Base-by-base conservation (phyloP, 148 eudicot species). In the Fagopyrum tataricum region DNA sequence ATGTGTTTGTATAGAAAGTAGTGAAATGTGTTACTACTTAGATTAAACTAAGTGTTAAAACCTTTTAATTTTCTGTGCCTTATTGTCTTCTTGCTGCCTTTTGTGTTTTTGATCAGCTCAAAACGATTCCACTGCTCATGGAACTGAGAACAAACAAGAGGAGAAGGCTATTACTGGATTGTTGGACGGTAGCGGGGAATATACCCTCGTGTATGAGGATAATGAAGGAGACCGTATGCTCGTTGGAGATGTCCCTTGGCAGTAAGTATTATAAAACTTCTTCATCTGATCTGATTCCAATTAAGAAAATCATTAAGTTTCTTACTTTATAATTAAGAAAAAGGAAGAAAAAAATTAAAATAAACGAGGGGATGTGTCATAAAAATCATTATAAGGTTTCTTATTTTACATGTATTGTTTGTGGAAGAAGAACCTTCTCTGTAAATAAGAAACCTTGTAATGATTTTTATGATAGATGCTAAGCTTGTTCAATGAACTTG, bases 221-320 rank as follows among this genome's bases (percentile, higher is more conserved):
- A 87, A 88, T 77, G 99, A 95, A 85, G 99, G 97, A 61, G 99
- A 95, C 89, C 85, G 97, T 83, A 87, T 95, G 92, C 97, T 95
- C 68, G 94, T 87, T 85, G 99, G 99, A 43, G 99, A 95, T 90
- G 97, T 95, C 79, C 97, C 99, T 44, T 95, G 99, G 99, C 87
- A 84, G 99, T 95, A 88, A 95, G 97, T 86, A 82, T 82, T 87
- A 82, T 59, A 61, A 43, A 41, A 51, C 37, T 43, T 64, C 44
- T 39, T 64, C 43, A 64, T 64, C 69, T 64, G 44, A 64, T 64
- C 69, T 64, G 13, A 64, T 64, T 37, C 66, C 11, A n/a, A n/a
- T n/a, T n/a, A n/a, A n/a, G n/a, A n/a, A n/a, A n/a, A n/a, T n/a
- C n/a, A n/a, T n/a, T n/a, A n/a, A n/a, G n/a, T n/a, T n/a, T n/a